Percentiles rank a stretch among this genome's conserved stretches.
Evolutionary conservation across 768 basidiomycete species (phyloP).

Genomic region (Amanita exitialis): DNA sequence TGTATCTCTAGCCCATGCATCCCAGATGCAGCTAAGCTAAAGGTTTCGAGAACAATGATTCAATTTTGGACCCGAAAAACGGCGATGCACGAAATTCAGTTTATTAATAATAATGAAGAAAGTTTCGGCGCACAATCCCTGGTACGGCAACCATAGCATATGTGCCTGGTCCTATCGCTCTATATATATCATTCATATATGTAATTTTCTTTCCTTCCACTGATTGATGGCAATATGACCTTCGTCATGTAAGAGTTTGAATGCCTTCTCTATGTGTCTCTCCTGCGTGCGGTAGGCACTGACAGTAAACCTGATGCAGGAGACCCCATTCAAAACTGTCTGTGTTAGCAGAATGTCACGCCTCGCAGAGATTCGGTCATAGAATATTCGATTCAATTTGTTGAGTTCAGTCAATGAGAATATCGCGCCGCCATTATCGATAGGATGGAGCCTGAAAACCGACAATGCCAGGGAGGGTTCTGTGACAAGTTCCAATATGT

Average conservation of each 20-base stretch:
- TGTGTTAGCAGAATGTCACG: slow-evolving; percentile 69
- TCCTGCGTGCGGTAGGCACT: slow-evolving; percentile 62
- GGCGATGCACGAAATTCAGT: too few species aligned
- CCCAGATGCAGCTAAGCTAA: too few species aligned
- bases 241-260: slow-evolving; percentile 45
- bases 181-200: too few species aligned
- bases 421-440: slow-evolving; percentile 5
- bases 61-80: too few species aligned
- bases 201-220: slow-evolving; percentile 21
- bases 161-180: too few species aligned
- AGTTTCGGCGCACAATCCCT: too few species aligned
- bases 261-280: slow-evolving; percentile 52
- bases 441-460: slow-evolving; percentile 60
- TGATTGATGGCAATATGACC: slow-evolving; percentile 33
- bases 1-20: too few species aligned
- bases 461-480: slow-evolving; percentile 62
- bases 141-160: too few species aligned
- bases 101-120: too few species aligned
- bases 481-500: slow-evolving; percentile 54
- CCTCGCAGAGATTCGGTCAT: slow-evolving; percentile 43
- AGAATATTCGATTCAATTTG: slow-evolving; percentile 55
- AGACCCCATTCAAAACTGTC: slow-evolving; percentile 61
- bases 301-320: slow-evolving; percentile 71
- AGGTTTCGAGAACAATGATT: too few species aligned
- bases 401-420: slow-evolving; percentile 36